Evolutionary conservation across 768 basidiomycete species (phyloP).

Genomic region (Ephemerocybe angulata): DNA sequence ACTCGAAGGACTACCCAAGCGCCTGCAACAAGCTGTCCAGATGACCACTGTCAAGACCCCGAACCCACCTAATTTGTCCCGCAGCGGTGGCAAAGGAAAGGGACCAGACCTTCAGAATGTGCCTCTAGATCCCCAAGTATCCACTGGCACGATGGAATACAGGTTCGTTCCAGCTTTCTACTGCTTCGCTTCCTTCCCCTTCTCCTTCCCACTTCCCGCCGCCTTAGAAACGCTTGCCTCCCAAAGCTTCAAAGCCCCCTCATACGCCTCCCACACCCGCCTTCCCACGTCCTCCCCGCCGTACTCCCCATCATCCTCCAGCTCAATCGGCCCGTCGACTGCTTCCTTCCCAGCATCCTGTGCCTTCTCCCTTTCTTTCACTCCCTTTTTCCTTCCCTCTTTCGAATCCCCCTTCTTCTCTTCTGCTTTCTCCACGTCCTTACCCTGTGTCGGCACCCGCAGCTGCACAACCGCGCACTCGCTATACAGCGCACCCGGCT

Average conservation of each 20-base stretch:
- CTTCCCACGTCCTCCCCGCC: constrained; percentile 68
- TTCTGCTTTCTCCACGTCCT: constrained; percentile 12
- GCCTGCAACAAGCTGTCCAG: too few species aligned
- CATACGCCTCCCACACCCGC: constrained; percentile 75
- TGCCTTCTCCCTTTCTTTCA: constrained; percentile 21
- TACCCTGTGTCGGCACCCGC: constrained; percentile 25
- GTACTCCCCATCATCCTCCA: constrained; percentile 63
- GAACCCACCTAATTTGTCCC: too few species aligned
- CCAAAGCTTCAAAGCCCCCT: constrained; percentile 64
- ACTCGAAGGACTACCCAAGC: too few species aligned
- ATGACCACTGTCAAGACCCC: too few species aligned
- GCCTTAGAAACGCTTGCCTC: constrained; percentile 27
- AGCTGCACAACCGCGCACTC: constrained; percentile 63
- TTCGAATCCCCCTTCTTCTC: constrained; percentile 14
- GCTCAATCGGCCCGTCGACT: constrained; percentile 21
- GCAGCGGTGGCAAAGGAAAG: too few species aligned
- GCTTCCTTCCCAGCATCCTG: constrained; percentile 30
- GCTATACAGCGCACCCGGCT: constrained; percentile 73
- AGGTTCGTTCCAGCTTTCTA: too few species aligned
- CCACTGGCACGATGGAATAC: too few species aligned
- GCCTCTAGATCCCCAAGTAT: too few species aligned
- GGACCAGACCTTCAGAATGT: too few species aligned
- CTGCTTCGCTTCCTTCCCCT: too few species aligned
- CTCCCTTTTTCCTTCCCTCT: constrained; percentile 11
- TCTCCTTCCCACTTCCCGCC: not conserved